These are phyloP conservation scores for Suillus paluster DNA, from an alignment of 768 basidiomycete species.

Conservation along the genomic window DNA sequence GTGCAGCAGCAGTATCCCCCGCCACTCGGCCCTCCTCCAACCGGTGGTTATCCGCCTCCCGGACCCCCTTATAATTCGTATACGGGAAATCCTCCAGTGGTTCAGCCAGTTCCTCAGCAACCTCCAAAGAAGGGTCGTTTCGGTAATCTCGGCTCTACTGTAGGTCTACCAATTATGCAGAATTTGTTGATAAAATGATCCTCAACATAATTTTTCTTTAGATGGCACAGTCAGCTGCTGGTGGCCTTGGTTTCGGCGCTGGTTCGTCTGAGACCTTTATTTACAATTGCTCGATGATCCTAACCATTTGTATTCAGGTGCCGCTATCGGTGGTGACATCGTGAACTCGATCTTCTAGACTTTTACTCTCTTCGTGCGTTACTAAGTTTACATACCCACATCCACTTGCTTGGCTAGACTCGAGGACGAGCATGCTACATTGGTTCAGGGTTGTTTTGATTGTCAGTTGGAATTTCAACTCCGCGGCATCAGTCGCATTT, in stretches of 20 bases:
- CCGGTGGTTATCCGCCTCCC: conserved; percentile 17
- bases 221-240: conserved; percentile 39
- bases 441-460: no score
- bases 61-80: conserved; percentile 26
- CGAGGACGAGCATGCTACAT: neutral
- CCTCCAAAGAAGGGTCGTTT: conserved; percentile 41
- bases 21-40: conserved; percentile 11
- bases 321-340: conserved; percentile 47
- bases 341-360: conserved; percentile 52
- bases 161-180: conserved; percentile 20
- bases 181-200: neutral
- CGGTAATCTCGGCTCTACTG: conserved; percentile 44
- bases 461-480: neutral
- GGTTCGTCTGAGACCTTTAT: conserved; percentile 29
- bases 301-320: conserved; percentile 36
- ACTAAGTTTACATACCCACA: neutral
- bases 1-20: conserved; percentile 11
- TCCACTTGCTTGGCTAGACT: neutral
- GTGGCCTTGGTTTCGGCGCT: conserved; percentile 54
- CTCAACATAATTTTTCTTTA: conserved; percentile 8
- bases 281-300: neutral
- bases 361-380: neutral
- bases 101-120: conserved; percentile 36
- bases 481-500: neutral
- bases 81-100: conserved; percentile 32